Evolutionary conservation across 176 grass and related monocot genomes (phyloP), one percentile per base, ranked within the genome.

Genomic region (Bothriochloa decipiens): DNA sequence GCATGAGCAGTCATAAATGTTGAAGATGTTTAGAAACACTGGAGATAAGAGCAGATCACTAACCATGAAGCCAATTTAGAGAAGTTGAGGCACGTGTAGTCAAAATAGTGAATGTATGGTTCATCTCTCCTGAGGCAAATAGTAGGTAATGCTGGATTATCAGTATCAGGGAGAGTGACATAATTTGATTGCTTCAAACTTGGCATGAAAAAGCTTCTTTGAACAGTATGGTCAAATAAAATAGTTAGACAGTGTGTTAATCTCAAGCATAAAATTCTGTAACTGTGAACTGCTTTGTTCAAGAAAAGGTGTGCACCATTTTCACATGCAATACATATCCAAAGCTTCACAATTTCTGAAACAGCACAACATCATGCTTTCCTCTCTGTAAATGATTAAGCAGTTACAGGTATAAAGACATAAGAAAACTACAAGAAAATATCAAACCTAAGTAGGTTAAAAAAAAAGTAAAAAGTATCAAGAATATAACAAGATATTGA

Each of bases 61-160:
- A 82, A 97, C 94, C 94, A 89, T 97, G 94, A 92, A 94, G 90
- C 90, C 92, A 94, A 43, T 89, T 80, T 77, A 97, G 82, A 84
- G 83, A 81, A 74, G 81, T 73, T 61, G 94, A 97, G 11, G 84
- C 89, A 69, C 65, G 66, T 40, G 90, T 91, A 42, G 94, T 97
- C 81, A 97, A 71, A 81, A 97, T 97, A 65, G 92, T 94, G 76
- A 97, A 92, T 15, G 92, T 92, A 66, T 86, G 67, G 65, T 90
- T 88, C 55, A 52, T 85, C 47, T 93, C 89, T 78, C 92, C 95
- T 98, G 87, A 70, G 42, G 80, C 35, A 83, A 77, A 89, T 53
- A 37, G 78, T 62, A 83, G 70, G 68, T 25, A 72, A 75, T 12
- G 70, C 75, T 40, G 79, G 12, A 82, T 82, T 74, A 67, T 85